Percentiles rank a stretch among this genome's conserved stretches.
phyloP scores from a whole-genome alignment of 805 yeast species.

The Yarrowia sp. region DNA sequence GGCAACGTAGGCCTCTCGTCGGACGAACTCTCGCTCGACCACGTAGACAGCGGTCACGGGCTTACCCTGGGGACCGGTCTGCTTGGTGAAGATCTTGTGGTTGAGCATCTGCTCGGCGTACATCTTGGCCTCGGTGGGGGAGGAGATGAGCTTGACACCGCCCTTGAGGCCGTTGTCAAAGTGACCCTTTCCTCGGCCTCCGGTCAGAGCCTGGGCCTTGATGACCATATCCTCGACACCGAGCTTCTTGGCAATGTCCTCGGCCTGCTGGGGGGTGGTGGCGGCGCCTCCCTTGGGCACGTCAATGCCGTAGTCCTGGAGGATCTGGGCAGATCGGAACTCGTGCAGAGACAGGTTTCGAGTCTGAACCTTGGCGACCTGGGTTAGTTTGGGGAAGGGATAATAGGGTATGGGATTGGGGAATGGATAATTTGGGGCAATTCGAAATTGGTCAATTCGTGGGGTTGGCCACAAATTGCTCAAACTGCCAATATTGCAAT shows the following conservation, averaged over 20 bases:
- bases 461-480: no score
- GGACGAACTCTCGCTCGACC: constrained; percentile 92
- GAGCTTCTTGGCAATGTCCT: constrained; percentile 76
- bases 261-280: constrained; percentile 87
- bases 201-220: constrained; percentile 98
- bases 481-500: no score
- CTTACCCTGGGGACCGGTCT: constrained; percentile 97
- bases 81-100: constrained; percentile 95
- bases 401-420: no score
- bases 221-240: constrained; percentile 81
- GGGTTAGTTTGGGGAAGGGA: constrained; percentile 7
- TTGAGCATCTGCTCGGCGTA: constrained; percentile 88
- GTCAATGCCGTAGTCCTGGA: constrained; percentile 82
- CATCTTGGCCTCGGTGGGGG: constrained; percentile 85
- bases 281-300: constrained; percentile 94
- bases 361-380: constrained; percentile 45
- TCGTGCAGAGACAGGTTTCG: constrained; percentile 93
- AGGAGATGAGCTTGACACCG: constrained; percentile 88
- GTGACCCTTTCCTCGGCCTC: constrained; percentile 99
- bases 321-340: constrained; percentile 89
- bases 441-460: no score
- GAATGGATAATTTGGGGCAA: no score
- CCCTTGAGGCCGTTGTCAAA: constrained; percentile 95
- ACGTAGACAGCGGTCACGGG: constrained; percentile 95
- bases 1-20: constrained; percentile 94